Evolutionary conservation across 495 filamentous ascomycete species (phyloP), one percentile per base, ranked within the genome.

Genomic region (Aspergillus bertholletiae): DNA sequence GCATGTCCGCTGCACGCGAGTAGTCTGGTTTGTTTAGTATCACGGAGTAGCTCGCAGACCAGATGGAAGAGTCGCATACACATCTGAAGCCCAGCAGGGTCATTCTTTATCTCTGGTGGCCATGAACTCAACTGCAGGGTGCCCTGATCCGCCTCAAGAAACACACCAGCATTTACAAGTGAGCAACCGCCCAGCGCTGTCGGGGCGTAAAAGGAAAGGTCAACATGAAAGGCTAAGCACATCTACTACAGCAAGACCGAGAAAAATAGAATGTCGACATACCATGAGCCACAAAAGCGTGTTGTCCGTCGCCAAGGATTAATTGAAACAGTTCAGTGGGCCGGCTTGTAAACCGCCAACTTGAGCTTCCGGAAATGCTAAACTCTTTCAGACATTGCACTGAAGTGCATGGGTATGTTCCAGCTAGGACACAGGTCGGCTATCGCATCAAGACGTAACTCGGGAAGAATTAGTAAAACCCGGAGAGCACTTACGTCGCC

Each of bases 151-250:
- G 81, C 81, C 59, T 79, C 74, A 35, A 87, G 71, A 46, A 85
- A 88, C 7, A 88, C 82, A 64, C 87, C 87, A 3, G 84, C 81
- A 55, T 88, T 88, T 23, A 88, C 76, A 5, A 89, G 67, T 58
- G 80, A 84, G 18, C 83, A 84, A 18, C 82, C 84, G 32, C 83
- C 85, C 26, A 88, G 81, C 5, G 80, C 81, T 83, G 45, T 9
- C n/a, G 18, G 18, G 13, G 4, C 27, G 28, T 3, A 2, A 18
- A 28, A n/a, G 8, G 9, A 7, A 27, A 51, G 7, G 23, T 28
- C 9, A 28, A 43, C 7, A 18, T 32, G 9, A 2, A 32, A 11
- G 30, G 13, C 30, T 32, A 12, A 2, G 3, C 8, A 2, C 9
- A 11, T 11, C 11, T 18, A 27, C 1, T 28, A 15, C 17, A 20